Percentiles rank a stretch among this genome's conserved stretches.
These are phyloP conservation scores for Agarophyton chilense DNA, from an alignment of 23 red algal species.

Conservation along the genomic window DNA sequence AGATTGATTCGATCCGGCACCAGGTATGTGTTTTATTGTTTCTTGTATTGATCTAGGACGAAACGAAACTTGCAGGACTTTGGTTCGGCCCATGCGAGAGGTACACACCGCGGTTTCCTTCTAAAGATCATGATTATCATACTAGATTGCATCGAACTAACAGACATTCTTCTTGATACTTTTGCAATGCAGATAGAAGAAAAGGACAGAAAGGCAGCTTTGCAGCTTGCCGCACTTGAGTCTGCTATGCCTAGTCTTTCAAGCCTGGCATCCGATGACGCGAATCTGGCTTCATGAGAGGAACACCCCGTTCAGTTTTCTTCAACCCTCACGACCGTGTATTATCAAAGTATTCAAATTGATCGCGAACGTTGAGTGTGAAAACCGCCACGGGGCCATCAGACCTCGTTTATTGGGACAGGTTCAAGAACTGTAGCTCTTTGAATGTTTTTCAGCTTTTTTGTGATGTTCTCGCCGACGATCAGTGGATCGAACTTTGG, in stretches of 20 bases:
- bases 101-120: not conserved
- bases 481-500: not conserved
- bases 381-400: too few relatives aligned
- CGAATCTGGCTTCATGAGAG: not conserved
- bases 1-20: slow-evolving; percentile 42
- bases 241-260: slow-evolving; percentile 11
- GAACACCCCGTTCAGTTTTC: not conserved
- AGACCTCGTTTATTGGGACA: too few relatives aligned
- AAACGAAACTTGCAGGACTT: too few relatives aligned
- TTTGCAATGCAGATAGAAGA: slow-evolving; percentile 40
- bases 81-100: too few relatives aligned
- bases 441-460: too few relatives aligned
- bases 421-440: too few relatives aligned
- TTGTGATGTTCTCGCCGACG: not conserved
- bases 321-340: not conserved
- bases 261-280: not conserved
- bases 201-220: slow-evolving; percentile 32
- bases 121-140: not conserved
- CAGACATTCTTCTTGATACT: not conserved
- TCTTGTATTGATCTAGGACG: not conserved
- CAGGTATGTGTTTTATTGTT: slow-evolving; percentile 3
- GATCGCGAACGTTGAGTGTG: too few relatives aligned
- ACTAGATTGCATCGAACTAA: not conserved
- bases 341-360: not conserved
- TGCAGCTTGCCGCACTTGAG: slow-evolving; percentile 52